phyloP scores from a whole-genome alignment of 202 grass and related monocot species.

The Schoenoplectus triqueter region DNA sequence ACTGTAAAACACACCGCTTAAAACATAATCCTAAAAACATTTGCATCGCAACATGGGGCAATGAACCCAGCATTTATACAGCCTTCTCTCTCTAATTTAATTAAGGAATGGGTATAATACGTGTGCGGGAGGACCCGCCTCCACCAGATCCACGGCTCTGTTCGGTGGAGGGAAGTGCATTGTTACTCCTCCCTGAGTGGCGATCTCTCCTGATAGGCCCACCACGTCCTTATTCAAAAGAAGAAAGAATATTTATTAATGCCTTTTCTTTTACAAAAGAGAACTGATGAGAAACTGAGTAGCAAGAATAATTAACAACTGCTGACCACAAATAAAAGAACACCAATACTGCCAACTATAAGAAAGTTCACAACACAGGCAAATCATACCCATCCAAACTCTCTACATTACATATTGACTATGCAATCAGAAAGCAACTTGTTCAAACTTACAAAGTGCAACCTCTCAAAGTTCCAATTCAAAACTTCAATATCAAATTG shows the following conservation, averaged over 20 bases:
- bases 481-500: slow-evolving; percentile 18
- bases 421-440: background rate
- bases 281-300: background rate
- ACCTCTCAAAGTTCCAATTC: no score
- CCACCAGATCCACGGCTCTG: slow-evolving; percentile 41
- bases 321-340: background rate
- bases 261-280: background rate
- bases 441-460: background rate
- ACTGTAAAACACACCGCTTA: background rate
- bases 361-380: background rate
- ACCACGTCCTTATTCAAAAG: slow-evolving; percentile 42
- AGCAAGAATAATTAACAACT: background rate
- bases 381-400: background rate
- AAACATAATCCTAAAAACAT: slow-evolving; percentile 17
- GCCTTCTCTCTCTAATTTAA: background rate
- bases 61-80: background rate
- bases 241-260: background rate
- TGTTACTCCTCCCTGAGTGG: slow-evolving; percentile 29
- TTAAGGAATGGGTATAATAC: slow-evolving; percentile 50
- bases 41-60: background rate
- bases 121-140: slow-evolving; percentile 39
- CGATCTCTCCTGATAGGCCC: slow-evolving; percentile 29
- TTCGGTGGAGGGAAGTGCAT: slow-evolving; percentile 52
- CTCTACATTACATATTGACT: background rate
- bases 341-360: background rate